Percentiles rank a stretch among this genome's conserved stretches.
phyloP scores from a whole-genome alignment of 108 stramenopile genomes.

The Aurantiochytrium sp. region DNA sequence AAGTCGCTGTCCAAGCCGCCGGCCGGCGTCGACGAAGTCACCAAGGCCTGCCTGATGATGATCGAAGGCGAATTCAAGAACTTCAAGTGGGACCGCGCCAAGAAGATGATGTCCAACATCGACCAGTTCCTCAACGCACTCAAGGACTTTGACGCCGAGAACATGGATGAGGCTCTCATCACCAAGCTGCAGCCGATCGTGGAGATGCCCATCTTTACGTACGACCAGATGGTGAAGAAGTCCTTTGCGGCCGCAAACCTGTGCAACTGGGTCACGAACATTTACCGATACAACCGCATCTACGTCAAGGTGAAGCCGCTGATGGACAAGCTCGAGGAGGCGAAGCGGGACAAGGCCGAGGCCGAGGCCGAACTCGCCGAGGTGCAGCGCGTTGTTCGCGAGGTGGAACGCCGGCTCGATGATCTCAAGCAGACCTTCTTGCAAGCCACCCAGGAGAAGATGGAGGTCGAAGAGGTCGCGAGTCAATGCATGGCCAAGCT shows the following conservation, averaged over 20 bases:
- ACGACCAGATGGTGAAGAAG: constrained; percentile 69
- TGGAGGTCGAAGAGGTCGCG: constrained; percentile 74
- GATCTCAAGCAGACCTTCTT: constrained; percentile 58
- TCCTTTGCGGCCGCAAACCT: constrained; percentile 80
- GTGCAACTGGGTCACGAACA: constrained; percentile 79
- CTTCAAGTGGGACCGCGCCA: constrained; percentile 73
- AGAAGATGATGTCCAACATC: constrained; percentile 82
- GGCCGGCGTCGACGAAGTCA: constrained; percentile 70
- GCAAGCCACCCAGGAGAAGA: constrained; percentile 70
- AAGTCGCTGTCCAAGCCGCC: constrained; percentile 75
- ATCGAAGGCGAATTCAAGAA: constrained; percentile 78
- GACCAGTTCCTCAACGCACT: constrained; percentile 71
- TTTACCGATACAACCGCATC: constrained; percentile 79
- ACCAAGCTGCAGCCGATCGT: constrained; percentile 73
- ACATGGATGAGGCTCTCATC: constrained; percentile 78
- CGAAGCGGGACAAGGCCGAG: constrained; percentile 54
- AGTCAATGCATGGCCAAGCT: constrained; percentile 62
- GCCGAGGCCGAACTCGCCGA: constrained; percentile 65
- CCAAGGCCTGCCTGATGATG: constrained; percentile 72
- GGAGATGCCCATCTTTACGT: constrained; percentile 60
- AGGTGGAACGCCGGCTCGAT: constrained; percentile 52
- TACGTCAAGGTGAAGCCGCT: constrained; percentile 85
- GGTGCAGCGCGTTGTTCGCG: constrained; percentile 64
- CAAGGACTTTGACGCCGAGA: constrained; percentile 64
- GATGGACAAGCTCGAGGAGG: constrained; percentile 73